Conservation (phyloP, 257 asterid genomes). For the Echites panduratus region DNA sequence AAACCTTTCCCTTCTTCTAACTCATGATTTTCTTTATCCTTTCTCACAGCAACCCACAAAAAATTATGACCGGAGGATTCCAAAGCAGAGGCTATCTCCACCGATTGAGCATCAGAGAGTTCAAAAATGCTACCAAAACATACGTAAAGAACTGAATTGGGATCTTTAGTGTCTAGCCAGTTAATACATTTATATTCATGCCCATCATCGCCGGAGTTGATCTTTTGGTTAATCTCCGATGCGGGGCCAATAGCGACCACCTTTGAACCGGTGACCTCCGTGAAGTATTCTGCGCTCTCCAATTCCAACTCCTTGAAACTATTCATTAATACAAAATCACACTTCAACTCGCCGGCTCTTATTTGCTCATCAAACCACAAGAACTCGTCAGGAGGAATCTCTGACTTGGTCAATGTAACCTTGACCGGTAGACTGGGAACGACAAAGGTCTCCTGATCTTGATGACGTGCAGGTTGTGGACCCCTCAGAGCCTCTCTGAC, state of each 20-base stretch:
- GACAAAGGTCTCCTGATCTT: background rate
- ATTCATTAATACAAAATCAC: background rate
- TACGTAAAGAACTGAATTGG: background rate
- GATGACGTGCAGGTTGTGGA: background rate
- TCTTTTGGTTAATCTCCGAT: background rate
- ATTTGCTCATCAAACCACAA: background rate
- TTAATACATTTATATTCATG: background rate
- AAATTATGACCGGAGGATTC: conserved; percentile 39
- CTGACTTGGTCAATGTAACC: background rate
- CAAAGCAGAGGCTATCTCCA: background rate
- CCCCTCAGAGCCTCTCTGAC: background rate
- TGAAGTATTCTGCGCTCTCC: background rate
- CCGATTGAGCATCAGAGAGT: background rate
- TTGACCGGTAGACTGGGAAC: background rate
- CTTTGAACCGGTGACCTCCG: background rate
- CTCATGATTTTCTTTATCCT: conserved; percentile 9
- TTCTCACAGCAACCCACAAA: conserved; percentile 49
- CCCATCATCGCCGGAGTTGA: too few relatives aligned
- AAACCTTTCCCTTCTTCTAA: conserved; percentile 26
- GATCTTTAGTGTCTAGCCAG: background rate
- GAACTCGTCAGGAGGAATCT: background rate
- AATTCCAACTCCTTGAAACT: background rate
- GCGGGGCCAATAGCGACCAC: background rate
- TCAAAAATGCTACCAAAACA: conserved; percentile 1
- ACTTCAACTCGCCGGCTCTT: background rate